Evolutionary conservation across 306 rosid species (phyloP).

Genomic region (Canavalia ensiformis): DNA sequence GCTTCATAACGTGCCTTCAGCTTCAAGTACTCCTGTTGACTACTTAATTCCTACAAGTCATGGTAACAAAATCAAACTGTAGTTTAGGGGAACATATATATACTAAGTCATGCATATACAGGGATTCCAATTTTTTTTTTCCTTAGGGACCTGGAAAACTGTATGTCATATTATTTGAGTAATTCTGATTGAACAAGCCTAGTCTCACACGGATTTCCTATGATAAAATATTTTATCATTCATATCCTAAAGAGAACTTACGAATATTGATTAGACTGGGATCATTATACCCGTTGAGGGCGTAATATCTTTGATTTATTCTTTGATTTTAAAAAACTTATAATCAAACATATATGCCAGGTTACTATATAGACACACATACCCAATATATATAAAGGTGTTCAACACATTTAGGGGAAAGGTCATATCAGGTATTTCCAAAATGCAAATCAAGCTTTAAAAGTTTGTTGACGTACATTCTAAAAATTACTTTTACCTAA

Average conservation of each 20-base stretch:
- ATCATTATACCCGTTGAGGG: too few species aligned
- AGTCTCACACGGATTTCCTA: too few species aligned
- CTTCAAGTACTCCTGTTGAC: conserved; percentile 97
- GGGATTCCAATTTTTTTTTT: background rate
- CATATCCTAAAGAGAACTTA: background rate
- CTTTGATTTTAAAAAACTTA: background rate
- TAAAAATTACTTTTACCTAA: background rate
- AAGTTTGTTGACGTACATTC: too few species aligned
- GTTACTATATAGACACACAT: too few species aligned
- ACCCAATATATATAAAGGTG: too few species aligned
- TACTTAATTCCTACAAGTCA: conserved; percentile 79
- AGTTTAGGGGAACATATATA: background rate
- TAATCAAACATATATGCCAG: background rate
- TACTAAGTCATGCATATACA: background rate
- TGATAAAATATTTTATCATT: background rate
- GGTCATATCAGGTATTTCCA: too few species aligned
- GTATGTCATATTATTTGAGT: background rate
- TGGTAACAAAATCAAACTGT: background rate
- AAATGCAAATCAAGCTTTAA: too few species aligned
- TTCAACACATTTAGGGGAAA: too few species aligned
- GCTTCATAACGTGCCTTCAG: conserved; percentile 95
- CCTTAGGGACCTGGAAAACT: background rate
- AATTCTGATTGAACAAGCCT: background rate
- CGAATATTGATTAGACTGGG: too few species aligned
- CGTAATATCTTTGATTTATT: too few species aligned